Base-by-base conservation (phyloP, 2,329 filamentous ascomycete species). In the Tolypocladium ophioglossoides region DNA sequence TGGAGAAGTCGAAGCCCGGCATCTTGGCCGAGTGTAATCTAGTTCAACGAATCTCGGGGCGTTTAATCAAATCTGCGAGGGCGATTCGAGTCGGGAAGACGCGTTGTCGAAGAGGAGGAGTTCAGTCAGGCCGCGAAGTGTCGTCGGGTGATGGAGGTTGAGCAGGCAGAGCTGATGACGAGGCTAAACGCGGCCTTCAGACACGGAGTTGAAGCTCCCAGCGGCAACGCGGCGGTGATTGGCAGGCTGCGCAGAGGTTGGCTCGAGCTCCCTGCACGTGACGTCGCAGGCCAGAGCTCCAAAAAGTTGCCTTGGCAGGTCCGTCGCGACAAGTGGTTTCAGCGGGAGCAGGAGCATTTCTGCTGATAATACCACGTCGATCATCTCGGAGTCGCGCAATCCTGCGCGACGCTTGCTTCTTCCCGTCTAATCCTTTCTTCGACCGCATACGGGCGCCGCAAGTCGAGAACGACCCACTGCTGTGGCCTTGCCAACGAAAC, bases 1-100 rank as follows among this genome's bases (percentile, higher is more conserved):
- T 99, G 73, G 91, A 95, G 82, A 99, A 99, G 78, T 97, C 91
- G 82, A 96, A 96, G 77, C 91, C 91, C 66, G 89, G 86, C 94
- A 99, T 99, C 66, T 68, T 85, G 74, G 47, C 9, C 37, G 20
- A 40, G 40, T 51, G 35, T 30, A 34, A 35, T 52, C 38, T 32
- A 7, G 38, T 27, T 52, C 10, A 22, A 39, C 24, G 30, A 34
- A 20, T 22, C 16, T 52, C 49, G 49, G 16, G 35, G 24, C 44
- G 52, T 35, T 55, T 47, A 52, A 32, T 52, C 44, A 52, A 39
- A 50, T 41, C 40, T 50, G 27, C 39, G 50, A 54, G 49, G 41
- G 44, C n/a, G 49, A 24, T 49, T 57, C 44, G 18, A 48, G 27
- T 20, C 44, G 27, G 27, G 2, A 34, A 24, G 44, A 34, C 44